A percentile compares a stretch with the other conserved stretches of the same genome.
phyloP scores from a whole-genome alignment of 306 rosid species.

The Cicer yamashitae region DNA sequence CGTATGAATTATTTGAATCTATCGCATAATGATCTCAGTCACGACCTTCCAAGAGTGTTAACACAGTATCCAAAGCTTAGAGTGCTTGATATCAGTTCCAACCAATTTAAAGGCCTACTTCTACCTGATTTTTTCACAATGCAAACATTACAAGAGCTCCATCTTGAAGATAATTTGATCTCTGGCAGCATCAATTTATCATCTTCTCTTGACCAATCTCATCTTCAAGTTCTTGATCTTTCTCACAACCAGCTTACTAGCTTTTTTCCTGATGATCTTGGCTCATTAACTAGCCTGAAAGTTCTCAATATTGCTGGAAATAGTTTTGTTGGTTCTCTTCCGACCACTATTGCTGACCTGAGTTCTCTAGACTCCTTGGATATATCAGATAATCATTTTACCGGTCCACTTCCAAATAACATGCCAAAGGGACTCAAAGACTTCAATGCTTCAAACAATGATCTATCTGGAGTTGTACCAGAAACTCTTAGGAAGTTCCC shows the following conservation, averaged over 20 bases:
- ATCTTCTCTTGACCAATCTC: slow-evolving; percentile 58
- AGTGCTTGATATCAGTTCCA: slow-evolving; percentile 86
- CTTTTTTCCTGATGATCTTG: slow-evolving; percentile 83
- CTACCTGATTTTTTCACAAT: slow-evolving; percentile 63
- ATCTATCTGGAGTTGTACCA: slow-evolving; percentile 85
- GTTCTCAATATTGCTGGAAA: slow-evolving; percentile 83
- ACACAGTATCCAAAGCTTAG: slow-evolving; percentile 83
- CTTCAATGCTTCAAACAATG: slow-evolving; percentile 88
- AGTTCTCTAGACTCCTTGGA: slow-evolving; percentile 66
- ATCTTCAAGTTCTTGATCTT: slow-evolving; percentile 82
- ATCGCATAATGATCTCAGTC: slow-evolving; percentile 71
- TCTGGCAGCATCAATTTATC: slow-evolving; percentile 68
- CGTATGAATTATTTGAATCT: slow-evolving; percentile 79
- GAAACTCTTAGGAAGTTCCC: slow-evolving; percentile 80
- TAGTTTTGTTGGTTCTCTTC: slow-evolving; percentile 90
- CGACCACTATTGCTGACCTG: slow-evolving; percentile 73
- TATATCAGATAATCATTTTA: slow-evolving; percentile 79
- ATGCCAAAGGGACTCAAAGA: slow-evolving; percentile 59
- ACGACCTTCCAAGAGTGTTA: slow-evolving; percentile 69
- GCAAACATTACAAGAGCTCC: slow-evolving; percentile 85
- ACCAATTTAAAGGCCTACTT: slow-evolving; percentile 72
- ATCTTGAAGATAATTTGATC: slow-evolving; percentile 73
- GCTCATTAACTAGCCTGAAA: slow-evolving; percentile 65
- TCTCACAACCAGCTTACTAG: slow-evolving; percentile 80
- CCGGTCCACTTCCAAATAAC: slow-evolving; percentile 84